Evolutionary conservation across 352 stramenopile genomes (phyloP), one percentile per base, ranked within the genome.

Genomic region (Salisapilia sapeloensis): DNA sequence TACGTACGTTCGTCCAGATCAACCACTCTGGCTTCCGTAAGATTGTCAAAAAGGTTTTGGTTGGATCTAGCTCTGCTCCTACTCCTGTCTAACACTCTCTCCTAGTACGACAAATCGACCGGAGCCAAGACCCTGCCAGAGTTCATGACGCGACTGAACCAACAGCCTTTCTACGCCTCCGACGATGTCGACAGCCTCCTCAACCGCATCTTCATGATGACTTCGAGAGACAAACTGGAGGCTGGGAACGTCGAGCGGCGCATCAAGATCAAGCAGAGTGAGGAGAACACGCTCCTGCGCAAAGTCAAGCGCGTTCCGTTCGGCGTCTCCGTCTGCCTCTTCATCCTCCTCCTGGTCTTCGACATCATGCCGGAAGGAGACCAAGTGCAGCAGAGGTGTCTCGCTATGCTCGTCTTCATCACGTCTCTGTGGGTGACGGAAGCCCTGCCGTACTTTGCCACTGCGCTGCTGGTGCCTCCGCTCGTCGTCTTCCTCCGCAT

Each of bases 21-120:
- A 95, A 95, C 53, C 64, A 85, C 53, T 91, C 78, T 38, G 82
- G 81, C 17, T 94, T 95, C 43, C 67, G 81, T 2, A 95, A 95
- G 51, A 94, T 94, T 30, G 79, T 95, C 25, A 95, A 95, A 50
- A 95, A 90, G 65, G 71, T 82, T 23, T 4, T 19, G 16, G 9
- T 9, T 14, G 19, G 14, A 6, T 27, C 15, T 9, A 28, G 19
- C 18, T 42, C 8, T 4, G 1, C 10, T 43, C 8, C 21, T 19
- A 13, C 6, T 0, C 4, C 3, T 42, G 29, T 18, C 14, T 37
- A 8, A 4, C 27, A 4, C 27, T 20, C 21, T 32, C 1, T 29
- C 23, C 27, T 39, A 94, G 78, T 93, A 87, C 65, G 82, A 95
- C 62, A 95, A 95, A 56, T 82, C 74, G 5, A 69, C 71, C 13